A percentile compares a stretch with the other conserved stretches of the same genome.
Evolutionary conservation across 2,329 filamentous ascomycete genomes (phyloP).

Genomic region (Gaeumannomyces sp.): DNA sequence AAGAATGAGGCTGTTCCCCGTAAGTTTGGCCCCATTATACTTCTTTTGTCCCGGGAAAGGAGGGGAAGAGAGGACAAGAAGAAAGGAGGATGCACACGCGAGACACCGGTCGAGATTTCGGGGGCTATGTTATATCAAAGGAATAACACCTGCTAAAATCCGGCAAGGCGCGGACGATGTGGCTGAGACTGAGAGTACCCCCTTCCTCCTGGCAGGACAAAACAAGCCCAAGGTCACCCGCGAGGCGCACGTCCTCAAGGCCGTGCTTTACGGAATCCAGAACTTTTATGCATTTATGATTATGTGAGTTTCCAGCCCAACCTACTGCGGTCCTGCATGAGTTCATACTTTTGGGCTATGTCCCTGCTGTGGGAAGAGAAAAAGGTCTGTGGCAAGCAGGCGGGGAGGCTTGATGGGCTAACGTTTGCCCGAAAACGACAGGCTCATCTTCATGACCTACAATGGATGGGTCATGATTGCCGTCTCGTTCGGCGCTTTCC

Average conservation of each 20-base stretch:
- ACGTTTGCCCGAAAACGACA: conserved; percentile 28
- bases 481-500: conserved; percentile 79
- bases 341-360: neutral
- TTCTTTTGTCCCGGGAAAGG: neutral
- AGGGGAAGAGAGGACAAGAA: conserved; percentile 1
- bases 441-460: conserved; percentile 99
- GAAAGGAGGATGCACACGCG: neutral
- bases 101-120: neutral
- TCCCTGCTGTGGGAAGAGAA: neutral
- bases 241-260: conserved; percentile 72
- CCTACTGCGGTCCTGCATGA: neutral
- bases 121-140: conserved; percentile 6
- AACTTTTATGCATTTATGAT: conserved; percentile 99
- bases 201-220: conserved; percentile 67
- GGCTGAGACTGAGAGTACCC: conserved; percentile 54
- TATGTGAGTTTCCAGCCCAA: conserved; percentile 62
- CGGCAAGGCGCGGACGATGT: conserved; percentile 25
- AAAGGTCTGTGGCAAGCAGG: neutral
- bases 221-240: conserved; percentile 55
- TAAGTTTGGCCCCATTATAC: conserved; percentile 32
- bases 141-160: conserved; percentile 11
- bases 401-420: neutral
- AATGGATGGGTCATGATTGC: conserved; percentile 97
- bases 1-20: conserved; percentile 44
- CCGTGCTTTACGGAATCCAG: conserved; percentile 79